A percentile compares a stretch with the other conserved stretches of the same genome.
Evolutionary conservation across 75 land plant genomes (phyloP).

Genomic region (Pinus tabuliformis): DNA sequence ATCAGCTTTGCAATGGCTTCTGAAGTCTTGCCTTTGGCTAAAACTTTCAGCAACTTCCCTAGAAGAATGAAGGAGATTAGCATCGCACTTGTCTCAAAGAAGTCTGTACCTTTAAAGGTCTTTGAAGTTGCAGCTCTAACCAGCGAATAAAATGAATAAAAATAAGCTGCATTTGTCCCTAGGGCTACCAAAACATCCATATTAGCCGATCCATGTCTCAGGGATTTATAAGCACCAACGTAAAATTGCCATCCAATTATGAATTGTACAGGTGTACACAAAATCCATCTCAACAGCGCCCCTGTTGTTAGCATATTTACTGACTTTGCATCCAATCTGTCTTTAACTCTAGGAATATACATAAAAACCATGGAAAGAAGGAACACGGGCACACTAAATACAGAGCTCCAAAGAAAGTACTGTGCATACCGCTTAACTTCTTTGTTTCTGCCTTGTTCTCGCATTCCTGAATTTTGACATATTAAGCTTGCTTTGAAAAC

Average conservation of each 20-base stretch:
- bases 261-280: slow-evolving; percentile 34
- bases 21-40: slow-evolving; percentile 66
- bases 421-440: slow-evolving; percentile 17
- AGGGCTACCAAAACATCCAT: slow-evolving; percentile 76
- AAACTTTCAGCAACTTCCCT: slow-evolving; percentile 60
- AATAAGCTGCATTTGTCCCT: slow-evolving; percentile 76
- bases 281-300: slow-evolving; percentile 23
- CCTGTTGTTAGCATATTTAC: slow-evolving; percentile 30
- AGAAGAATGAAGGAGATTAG: slow-evolving; percentile 67
- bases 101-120: slow-evolving; percentile 35
- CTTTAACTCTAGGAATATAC: slow-evolving; percentile 27
- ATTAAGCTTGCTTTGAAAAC: slow-evolving; percentile 24
- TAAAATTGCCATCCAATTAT: slow-evolving; percentile 61
- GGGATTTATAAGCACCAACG: slow-evolving; percentile 71
- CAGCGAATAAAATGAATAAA: slow-evolving; percentile 57
- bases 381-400: slow-evolving; percentile 27
- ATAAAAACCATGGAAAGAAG: slow-evolving; percentile 34
- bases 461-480: slow-evolving; percentile 13
- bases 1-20: slow-evolving; percentile 39
- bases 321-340: slow-evolving; percentile 2
- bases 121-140: slow-evolving; percentile 43
- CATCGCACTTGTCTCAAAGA: slow-evolving; percentile 79
- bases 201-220: slow-evolving; percentile 58
- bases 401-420: slow-evolving; percentile 26
- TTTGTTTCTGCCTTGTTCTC: slow-evolving; percentile 16